Conservation (phyloP, 2,329 filamentous ascomycete genomes). For the Cladophialophora psammophila region DNA sequence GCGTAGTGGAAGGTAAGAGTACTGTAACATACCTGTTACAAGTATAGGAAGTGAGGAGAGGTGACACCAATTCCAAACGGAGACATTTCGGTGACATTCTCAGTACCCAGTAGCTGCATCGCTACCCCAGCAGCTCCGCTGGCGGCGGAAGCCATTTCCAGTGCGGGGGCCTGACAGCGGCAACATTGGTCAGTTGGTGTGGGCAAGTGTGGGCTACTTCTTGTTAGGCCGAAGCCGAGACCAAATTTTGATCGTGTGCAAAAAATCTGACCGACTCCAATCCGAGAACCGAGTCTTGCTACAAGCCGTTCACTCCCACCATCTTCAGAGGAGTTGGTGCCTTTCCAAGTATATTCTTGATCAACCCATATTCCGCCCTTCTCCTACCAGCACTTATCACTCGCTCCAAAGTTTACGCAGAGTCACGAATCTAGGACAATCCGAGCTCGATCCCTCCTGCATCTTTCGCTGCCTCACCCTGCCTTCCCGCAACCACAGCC, state of each 20-base stretch:
- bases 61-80: background rate
- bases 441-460: background rate
- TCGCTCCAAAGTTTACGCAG: background rate
- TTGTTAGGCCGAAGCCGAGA: background rate
- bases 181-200: background rate
- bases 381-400: background rate
- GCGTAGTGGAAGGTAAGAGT: no score
- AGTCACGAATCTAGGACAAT: background rate
- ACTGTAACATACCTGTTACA: no score
- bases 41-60: no score
- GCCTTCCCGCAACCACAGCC: background rate
- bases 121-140: no score
- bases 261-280: background rate
- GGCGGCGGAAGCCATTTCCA: conserved; percentile 2
- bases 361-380: background rate
- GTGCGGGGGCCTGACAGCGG: background rate
- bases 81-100: background rate
- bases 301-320: background rate
- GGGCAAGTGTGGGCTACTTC: background rate
- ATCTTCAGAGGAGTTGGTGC: no score
- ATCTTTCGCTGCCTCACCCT: background rate
- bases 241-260: conserved; percentile 2
- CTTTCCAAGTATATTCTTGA: background rate
- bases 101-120: no score
- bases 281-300: background rate